A percentile compares a stretch with the other conserved stretches of the same genome.
phyloP scores from a whole-genome alignment of 2,329 filamentous ascomycete genomes.

The Chrysoporthe cubensis region DNA sequence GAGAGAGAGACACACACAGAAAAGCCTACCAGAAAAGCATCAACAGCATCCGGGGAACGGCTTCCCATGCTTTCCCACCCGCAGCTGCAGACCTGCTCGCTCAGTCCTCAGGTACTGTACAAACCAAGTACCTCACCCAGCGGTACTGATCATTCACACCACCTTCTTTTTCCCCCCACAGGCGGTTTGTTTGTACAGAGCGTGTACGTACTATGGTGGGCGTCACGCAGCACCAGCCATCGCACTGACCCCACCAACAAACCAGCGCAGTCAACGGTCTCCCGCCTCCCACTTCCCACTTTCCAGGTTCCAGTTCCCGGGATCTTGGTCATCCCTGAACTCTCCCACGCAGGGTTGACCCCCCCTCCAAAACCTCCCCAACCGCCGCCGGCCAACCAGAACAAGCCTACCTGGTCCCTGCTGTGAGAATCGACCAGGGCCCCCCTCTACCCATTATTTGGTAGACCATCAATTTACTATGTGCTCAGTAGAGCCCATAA shows the following conservation, averaged over 20 bases:
- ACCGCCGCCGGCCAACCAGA: background rate
- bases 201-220: too few relatives aligned
- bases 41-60: too few relatives aligned
- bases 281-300: background rate
- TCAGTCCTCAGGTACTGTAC: too few relatives aligned
- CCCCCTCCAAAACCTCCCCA: background rate
- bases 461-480: background rate
- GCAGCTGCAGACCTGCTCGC: background rate
- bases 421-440: background rate
- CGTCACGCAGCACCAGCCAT: background rate
- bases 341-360: background rate
- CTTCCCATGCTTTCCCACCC: too few relatives aligned
- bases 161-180: background rate
- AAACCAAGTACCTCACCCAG: too few relatives aligned
- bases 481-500: background rate
- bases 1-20: too few relatives aligned
- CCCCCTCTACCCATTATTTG: background rate
- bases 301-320: background rate
- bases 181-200: background rate
- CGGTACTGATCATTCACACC: background rate
- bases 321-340: background rate
- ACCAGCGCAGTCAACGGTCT: background rate
- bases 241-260: background rate
- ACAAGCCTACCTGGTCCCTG: constrained; percentile 1
- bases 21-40: too few relatives aligned